Percentiles rank a stretch among this genome's conserved stretches.
phyloP scores from a whole-genome alignment of 2,329 filamentous ascomycete genomes.

The Stachybotrys chartarum region DNA sequence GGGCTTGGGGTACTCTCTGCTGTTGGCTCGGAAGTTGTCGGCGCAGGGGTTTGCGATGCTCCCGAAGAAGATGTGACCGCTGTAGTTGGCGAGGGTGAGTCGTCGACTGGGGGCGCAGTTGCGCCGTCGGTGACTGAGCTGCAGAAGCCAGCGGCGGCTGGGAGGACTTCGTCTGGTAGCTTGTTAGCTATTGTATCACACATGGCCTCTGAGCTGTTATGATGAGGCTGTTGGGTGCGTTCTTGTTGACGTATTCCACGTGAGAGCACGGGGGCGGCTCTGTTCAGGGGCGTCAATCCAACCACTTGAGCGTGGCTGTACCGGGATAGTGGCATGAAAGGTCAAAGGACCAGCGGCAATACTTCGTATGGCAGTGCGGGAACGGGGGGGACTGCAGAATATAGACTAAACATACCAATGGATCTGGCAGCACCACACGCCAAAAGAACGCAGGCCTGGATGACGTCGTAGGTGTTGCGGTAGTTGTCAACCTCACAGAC shows the following conservation, averaged over 20 bases:
- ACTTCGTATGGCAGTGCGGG: no score
- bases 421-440: slow-evolving; percentile 28
- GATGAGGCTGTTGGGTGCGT: no score
- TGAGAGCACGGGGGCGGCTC: no score
- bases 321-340: no score
- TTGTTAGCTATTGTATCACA: no score
- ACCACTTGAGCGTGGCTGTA: no score
- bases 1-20: neutral
- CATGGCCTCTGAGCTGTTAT: no score
- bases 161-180: slow-evolving; percentile 12
- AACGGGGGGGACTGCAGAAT: neutral
- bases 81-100: neutral
- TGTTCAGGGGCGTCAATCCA: no score
- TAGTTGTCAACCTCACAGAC: slow-evolving; percentile 16
- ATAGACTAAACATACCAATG: slow-evolving; percentile 7
- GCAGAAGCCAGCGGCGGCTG: slow-evolving; percentile 13
- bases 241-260: no score
- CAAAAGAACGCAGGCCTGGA: slow-evolving; percentile 33
- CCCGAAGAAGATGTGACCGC: neutral
- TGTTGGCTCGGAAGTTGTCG: neutral
- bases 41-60: neutral
- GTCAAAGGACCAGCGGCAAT: no score
- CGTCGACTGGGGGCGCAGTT: slow-evolving; percentile 6
- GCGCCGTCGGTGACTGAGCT: slow-evolving; percentile 6
- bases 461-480: slow-evolving; percentile 30